Evolutionary conservation across 768 basidiomycete genomes (phyloP).

Genomic region (Mycena indigotica): DNA sequence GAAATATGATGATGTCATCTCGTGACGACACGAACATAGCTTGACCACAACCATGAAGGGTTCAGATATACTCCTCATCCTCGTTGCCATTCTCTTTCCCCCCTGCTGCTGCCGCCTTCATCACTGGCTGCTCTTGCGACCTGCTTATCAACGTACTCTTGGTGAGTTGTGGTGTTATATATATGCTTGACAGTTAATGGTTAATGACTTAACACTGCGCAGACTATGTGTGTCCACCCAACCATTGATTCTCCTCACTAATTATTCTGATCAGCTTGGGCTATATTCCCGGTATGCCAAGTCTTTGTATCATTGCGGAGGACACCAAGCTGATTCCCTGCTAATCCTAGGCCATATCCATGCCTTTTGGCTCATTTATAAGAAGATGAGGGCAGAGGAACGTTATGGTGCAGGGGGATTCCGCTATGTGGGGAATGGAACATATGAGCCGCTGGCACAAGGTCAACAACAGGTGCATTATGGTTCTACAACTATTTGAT

Average conservation of each 20-base stretch:
- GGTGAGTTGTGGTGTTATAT: not conserved
- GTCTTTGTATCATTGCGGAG: no score
- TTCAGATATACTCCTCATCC: conserved; percentile 78
- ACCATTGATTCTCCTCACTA: not conserved
- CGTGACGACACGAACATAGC: no score
- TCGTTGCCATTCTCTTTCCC: conserved; percentile 46
- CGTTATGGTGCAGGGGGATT: conserved; percentile 77
- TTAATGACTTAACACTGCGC: no score
- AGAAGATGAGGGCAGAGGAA: conserved; percentile 86
- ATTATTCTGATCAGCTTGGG: conserved; percentile 57
- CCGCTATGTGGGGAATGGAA: conserved; percentile 53
- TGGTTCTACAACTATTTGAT: conserved; percentile 22
- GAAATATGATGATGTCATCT: no score
- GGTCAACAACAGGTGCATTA: conserved; percentile 18
- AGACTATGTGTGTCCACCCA: conserved; percentile 59
- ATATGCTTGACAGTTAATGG: no score
- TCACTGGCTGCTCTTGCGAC: conserved; percentile 85
- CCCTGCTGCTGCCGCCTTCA: conserved; percentile 43
- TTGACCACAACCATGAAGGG: no score
- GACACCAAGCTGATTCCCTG: no score
- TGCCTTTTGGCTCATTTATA: conserved; percentile 90
- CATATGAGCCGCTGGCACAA: conserved; percentile 29
- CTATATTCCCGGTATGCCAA: conserved; percentile 75
- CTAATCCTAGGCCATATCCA: conserved; percentile 74
- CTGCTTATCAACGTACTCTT: conserved; percentile 81